Percentiles rank a stretch among this genome's conserved stretches.
Evolutionary conservation across 1,139 yeast genomes (phyloP).

Genomic region (Kurtzmaniella quercitrusa): DNA sequence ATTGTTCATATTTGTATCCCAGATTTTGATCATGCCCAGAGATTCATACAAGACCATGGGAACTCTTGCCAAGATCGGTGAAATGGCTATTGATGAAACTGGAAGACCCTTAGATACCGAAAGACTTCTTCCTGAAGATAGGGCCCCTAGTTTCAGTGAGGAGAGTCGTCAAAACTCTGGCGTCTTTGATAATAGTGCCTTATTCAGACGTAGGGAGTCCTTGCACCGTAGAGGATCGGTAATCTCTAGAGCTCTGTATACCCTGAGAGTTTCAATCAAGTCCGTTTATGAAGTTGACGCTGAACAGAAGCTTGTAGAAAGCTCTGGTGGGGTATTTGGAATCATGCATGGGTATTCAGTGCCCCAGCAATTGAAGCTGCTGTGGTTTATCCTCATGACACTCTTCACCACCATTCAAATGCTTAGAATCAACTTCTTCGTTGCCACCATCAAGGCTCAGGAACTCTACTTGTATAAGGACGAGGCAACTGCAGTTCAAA

Average conservation of each 20-base stretch:
- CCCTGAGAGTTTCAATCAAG: constrained; percentile 35
- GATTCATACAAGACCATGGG: constrained; percentile 71
- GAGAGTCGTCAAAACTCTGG: constrained; percentile 1
- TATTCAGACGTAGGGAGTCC: constrained; percentile 36
- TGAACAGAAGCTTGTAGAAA: constrained; percentile 49
- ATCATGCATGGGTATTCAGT: constrained; percentile 66
- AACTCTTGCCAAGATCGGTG: constrained; percentile 60
- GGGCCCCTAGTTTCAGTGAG: constrained; percentile 11
- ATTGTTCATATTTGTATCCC: constrained; percentile 66
- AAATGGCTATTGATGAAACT: constrained; percentile 66
- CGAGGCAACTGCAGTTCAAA: constrained; percentile 46
- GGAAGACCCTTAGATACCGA: constrained; percentile 47
- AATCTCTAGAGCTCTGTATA: constrained; percentile 27
- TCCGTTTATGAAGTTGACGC: constrained; percentile 65
- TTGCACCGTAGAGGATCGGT: constrained; percentile 33
- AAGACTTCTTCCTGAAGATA: constrained; percentile 33
- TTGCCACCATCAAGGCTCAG: constrained; percentile 81
- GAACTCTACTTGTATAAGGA: constrained; percentile 63
- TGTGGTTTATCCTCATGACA: constrained; percentile 78
- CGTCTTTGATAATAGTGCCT: constrained; percentile 32
- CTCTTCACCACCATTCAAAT: constrained; percentile 79
- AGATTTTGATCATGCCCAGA: constrained; percentile 72
- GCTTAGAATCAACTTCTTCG: constrained; percentile 87
- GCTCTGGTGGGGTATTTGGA: constrained; percentile 81
- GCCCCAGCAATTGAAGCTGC: constrained; percentile 60